A percentile compares a stretch with the other conserved stretches of the same genome.
These are phyloP conservation scores for Yamadazyma jaroonii DNA, from an alignment of 1,139 yeast genomes.

Conservation along the genomic window DNA sequence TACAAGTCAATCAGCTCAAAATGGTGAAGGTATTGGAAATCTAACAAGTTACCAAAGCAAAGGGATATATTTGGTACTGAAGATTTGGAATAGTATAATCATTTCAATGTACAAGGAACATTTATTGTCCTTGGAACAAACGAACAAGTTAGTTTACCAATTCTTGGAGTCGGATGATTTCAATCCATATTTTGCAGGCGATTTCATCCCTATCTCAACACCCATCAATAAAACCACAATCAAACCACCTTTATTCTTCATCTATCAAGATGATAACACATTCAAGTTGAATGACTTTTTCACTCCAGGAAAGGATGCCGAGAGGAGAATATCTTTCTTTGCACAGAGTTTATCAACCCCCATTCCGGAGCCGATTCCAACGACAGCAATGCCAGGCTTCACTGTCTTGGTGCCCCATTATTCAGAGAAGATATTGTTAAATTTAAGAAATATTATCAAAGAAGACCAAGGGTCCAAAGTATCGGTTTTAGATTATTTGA, in stretches of 20 bases:
- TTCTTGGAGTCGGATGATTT: constrained; percentile 20
- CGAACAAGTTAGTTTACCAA: constrained; percentile 46
- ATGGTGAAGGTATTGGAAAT: no score
- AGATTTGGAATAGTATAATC: constrained; percentile 78
- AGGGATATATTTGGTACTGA: constrained; percentile 42
- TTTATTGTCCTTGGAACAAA: constrained; percentile 69
- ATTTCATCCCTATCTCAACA: constrained; percentile 7
- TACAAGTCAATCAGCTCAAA: constrained; percentile 21
- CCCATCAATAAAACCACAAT: constrained; percentile 24
- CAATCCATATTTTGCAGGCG: constrained; percentile 15
- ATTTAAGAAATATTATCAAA: constrained; percentile 64
- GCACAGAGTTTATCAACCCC: constrained; percentile 85
- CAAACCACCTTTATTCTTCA: constrained; percentile 65
- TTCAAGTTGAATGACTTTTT: constrained; percentile 39
- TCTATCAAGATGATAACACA: constrained; percentile 66
- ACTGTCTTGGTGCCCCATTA: constrained; percentile 88
- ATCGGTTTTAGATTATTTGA: constrained; percentile 71
- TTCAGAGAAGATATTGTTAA: constrained; percentile 67
- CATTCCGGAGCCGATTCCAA: constrained; percentile 68
- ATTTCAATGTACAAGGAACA: constrained; percentile 78
- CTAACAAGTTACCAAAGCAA: not conserved
- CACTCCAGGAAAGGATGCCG: constrained; percentile 67
- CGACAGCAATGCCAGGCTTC: constrained; percentile 75
- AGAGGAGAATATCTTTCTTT: constrained; percentile 78
- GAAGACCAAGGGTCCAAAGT: constrained; percentile 59